phyloP scores from a whole-genome alignment of 1,284 basidiomycete species.

The Ustilago curta region DNA sequence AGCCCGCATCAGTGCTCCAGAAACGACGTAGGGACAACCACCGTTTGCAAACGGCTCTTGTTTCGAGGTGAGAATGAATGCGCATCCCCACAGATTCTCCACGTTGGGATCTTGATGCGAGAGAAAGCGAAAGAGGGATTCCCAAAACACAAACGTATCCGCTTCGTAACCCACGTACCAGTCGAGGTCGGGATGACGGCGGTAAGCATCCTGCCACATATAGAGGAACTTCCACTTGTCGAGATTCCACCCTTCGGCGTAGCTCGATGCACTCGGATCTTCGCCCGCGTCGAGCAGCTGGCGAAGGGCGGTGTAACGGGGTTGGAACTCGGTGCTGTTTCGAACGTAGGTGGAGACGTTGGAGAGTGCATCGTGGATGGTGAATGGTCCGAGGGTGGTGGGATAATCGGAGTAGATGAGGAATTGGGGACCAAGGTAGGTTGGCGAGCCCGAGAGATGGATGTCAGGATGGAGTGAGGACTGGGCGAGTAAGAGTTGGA shows the following conservation, averaged over 20 bases:
- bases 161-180: constrained; percentile 53
- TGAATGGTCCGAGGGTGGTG: constrained; percentile 10
- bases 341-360: constrained; percentile 33
- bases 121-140: constrained; percentile 33
- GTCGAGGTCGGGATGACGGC: constrained; percentile 15
- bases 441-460: constrained; percentile 8
- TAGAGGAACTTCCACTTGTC: constrained; percentile 47
- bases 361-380: constrained; percentile 27
- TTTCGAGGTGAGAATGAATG: constrained; percentile 12
- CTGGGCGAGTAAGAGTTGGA: constrained; percentile 33
- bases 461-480: not conserved
- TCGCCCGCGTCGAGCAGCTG: constrained; percentile 2
- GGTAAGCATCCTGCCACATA: constrained; percentile 46
- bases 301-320: constrained; percentile 27
- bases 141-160: constrained; percentile 35
- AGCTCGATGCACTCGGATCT: not conserved
- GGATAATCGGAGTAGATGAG: constrained; percentile 36
- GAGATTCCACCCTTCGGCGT: constrained; percentile 28
- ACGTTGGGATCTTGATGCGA: constrained; percentile 8
- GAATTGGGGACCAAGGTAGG: constrained; percentile 13
- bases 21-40: constrained; percentile 36
- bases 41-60: constrained; percentile 40
- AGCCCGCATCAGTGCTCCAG: constrained; percentile 32
- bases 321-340: constrained; percentile 6
- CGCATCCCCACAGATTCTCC: constrained; percentile 33